Evolutionary conservation across 495 filamentous ascomycete genomes (phyloP).

Genomic region (Evernia prunastri): DNA sequence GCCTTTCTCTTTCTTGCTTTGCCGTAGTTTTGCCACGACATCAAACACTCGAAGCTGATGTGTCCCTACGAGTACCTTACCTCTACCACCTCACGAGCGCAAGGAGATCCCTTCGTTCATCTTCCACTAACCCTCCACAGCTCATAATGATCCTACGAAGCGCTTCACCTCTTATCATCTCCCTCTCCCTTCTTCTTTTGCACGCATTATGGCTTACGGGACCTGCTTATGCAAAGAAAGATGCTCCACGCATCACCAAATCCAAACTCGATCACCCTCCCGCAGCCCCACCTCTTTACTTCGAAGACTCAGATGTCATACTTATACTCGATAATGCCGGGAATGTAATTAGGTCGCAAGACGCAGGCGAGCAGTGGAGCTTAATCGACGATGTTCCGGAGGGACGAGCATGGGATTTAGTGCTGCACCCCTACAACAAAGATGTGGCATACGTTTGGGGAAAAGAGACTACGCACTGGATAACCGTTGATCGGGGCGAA

Average conservation of each 20-base stretch:
- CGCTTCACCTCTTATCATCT: background rate
- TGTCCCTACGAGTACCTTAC: too few species aligned
- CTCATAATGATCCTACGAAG: conserved; percentile 13
- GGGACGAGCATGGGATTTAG: conserved; percentile 52
- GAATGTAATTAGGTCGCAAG: conserved; percentile 62
- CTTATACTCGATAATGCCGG: conserved; percentile 53
- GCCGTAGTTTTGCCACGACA: conserved; percentile 10
- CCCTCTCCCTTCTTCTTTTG: conserved; percentile 18
- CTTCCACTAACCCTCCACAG: conserved; percentile 1
- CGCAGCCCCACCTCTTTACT: conserved; percentile 60
- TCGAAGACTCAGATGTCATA: conserved; percentile 74
- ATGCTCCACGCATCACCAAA: conserved; percentile 44
- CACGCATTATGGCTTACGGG: conserved; percentile 7
- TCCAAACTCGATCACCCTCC: conserved; percentile 58
- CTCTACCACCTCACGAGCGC: conserved; percentile 10
- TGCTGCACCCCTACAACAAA: conserved; percentile 69
- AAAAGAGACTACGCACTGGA: conserved; percentile 59
- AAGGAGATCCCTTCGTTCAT: conserved; percentile 4
- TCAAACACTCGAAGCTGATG: conserved; percentile 13
- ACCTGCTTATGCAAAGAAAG: conserved; percentile 37
- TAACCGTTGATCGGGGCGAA: conserved; percentile 71
- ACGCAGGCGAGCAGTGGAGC: conserved; percentile 73
- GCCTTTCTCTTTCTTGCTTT: background rate
- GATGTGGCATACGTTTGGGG: conserved; percentile 74
- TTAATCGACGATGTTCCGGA: conserved; percentile 56